Conservation (phyloP, 306 rosid genomes). For the Arachis hypogaea region DNA sequence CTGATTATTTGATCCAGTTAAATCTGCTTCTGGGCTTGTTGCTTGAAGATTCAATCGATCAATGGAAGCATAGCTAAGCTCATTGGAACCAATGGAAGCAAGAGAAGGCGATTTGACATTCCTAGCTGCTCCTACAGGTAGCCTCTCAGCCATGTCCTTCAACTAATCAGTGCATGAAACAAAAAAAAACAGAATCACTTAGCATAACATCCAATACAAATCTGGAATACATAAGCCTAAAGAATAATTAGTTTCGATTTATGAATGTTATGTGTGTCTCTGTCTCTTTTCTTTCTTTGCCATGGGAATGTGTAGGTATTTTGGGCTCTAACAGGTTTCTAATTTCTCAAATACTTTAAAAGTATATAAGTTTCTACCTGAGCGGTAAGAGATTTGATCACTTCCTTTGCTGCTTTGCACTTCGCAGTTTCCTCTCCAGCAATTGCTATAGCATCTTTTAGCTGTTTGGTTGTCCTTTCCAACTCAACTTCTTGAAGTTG, state of each 20-base stretch:
- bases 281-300: slow-evolving; percentile 24
- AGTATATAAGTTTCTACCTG: slow-evolving; percentile 57
- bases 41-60: slow-evolving; percentile 70
- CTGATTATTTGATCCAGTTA: slow-evolving; percentile 66
- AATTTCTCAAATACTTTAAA: slow-evolving; percentile 18
- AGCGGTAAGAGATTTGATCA: slow-evolving; percentile 95
- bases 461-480: slow-evolving; percentile 90
- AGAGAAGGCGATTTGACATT: slow-evolving; percentile 75
- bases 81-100: slow-evolving; percentile 74
- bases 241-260: slow-evolving; percentile 13
- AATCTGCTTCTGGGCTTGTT: slow-evolving; percentile 66
- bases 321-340: slow-evolving; percentile 26
- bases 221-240: slow-evolving; percentile 24
- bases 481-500: slow-evolving; percentile 90
- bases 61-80: slow-evolving; percentile 55
- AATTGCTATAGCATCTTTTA: slow-evolving; percentile 89
- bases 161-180: slow-evolving; percentile 55
- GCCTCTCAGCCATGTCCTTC: slow-evolving; percentile 98
- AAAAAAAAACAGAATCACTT: slow-evolving; percentile 36
- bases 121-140: slow-evolving; percentile 87
- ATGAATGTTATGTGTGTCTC: too few relatives aligned
- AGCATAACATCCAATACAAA: slow-evolving; percentile 29
- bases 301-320: slow-evolving; percentile 2
- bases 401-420: slow-evolving; percentile 98
- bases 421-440: slow-evolving; percentile 89